phyloP scores from a whole-genome alignment of 805 yeast species.

The Candida sakaeoensis region DNA sequence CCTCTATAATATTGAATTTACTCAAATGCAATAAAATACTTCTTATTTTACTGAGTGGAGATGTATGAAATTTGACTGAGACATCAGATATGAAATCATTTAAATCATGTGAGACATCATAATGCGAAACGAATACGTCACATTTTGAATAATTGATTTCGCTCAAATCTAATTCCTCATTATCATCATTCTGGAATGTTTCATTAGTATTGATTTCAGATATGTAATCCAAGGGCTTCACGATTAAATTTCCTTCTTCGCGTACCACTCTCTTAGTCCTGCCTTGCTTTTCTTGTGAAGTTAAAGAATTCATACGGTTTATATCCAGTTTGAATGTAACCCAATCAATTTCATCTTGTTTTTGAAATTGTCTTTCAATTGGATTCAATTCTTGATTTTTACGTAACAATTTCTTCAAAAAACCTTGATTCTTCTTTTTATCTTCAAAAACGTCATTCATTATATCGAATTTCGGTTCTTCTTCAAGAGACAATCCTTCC shows the following conservation, averaged over 20 bases:
- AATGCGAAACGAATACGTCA: conserved; percentile 30
- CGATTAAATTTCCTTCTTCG: conserved; percentile 34
- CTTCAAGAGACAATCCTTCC: conserved; percentile 21
- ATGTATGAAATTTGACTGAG: conserved; percentile 34
- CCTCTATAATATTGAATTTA: conserved; percentile 49
- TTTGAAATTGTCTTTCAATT: conserved; percentile 32
- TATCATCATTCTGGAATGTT: conserved; percentile 16
- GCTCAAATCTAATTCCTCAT: conserved; percentile 14
- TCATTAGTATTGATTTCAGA: conserved; percentile 42
- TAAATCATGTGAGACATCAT: conserved; percentile 27
- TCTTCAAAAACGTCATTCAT: conserved; percentile 43
- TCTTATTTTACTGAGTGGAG: conserved; percentile 52
- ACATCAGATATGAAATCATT: conserved; percentile 42
- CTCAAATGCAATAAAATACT: conserved; percentile 66
- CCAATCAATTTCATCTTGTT: conserved; percentile 35
- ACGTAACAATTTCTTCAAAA: conserved; percentile 42
- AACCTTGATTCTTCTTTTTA: conserved; percentile 33
- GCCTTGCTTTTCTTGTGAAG: conserved; percentile 62
- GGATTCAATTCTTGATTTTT: conserved; percentile 24
- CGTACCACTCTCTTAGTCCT: conserved; percentile 58
- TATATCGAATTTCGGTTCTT: conserved; percentile 16
- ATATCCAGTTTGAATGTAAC: conserved; percentile 50
- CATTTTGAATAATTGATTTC: conserved; percentile 20
- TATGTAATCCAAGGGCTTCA: conserved; percentile 42
- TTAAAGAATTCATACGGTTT: conserved; percentile 68